Evolutionary conservation across 2,329 filamentous ascomycete genomes (phyloP).

Genomic region (Sarocladiaceae sp.): DNA sequence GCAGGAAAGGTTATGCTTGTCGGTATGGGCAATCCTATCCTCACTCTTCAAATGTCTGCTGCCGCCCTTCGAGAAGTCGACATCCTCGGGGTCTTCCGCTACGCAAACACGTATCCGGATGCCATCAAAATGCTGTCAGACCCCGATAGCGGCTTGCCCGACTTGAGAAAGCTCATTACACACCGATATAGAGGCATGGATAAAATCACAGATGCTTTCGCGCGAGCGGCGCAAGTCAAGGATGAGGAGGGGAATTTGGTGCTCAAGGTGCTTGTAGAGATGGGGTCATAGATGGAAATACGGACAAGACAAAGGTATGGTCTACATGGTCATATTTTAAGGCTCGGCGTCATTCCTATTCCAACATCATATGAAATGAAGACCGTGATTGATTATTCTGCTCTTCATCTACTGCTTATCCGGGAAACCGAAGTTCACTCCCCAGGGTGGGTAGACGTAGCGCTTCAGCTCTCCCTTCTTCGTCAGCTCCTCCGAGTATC

Average conservation of each 20-base stretch:
- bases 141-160: conserved; percentile 47
- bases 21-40: conserved; percentile 66
- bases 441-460: conserved; percentile 65
- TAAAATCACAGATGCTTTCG: conserved; percentile 60
- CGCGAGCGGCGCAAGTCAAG: conserved; percentile 64
- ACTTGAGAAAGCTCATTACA: conserved; percentile 62
- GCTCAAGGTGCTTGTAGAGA: conserved; percentile 64
- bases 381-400: too few species aligned
- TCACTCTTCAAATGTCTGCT: conserved; percentile 62
- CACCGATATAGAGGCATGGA: conserved; percentile 62
- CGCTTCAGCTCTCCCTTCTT: conserved; percentile 48
- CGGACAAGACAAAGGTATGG: not conserved
- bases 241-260: conserved; percentile 65
- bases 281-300: conserved; percentile 14
- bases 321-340: too few species aligned
- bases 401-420: conserved; percentile 42
- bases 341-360: too few species aligned
- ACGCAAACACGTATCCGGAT: conserved; percentile 46
- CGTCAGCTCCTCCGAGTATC: conserved; percentile 45
- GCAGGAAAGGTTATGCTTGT: conserved; percentile 66
- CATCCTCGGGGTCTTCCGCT: conserved; percentile 65
- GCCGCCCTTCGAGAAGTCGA: conserved; percentile 65
- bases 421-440: conserved; percentile 65
- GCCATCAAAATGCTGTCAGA: conserved; percentile 46
- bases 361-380: too few species aligned